Evolutionary conservation across 1,284 basidiomycete species (phyloP), one percentile per base, ranked within the genome.

Genomic region (Takashimella koratensis): DNA sequence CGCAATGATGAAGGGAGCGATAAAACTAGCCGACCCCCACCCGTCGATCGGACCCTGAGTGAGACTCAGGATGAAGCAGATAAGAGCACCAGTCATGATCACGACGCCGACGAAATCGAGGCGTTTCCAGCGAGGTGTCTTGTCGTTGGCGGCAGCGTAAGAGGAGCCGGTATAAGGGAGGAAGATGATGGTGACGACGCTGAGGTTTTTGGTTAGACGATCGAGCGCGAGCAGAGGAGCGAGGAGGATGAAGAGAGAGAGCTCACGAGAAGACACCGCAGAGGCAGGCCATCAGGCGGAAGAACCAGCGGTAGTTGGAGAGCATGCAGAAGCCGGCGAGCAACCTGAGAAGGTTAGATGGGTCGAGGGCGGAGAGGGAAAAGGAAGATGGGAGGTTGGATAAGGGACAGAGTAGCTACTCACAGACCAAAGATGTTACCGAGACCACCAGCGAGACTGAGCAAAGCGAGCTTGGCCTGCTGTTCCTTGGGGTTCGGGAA

Each of bases 231-330:
- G n/a, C n/a, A n/a, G n/a, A n/a, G n/a, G n/a, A n/a, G n/a, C n/a
- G n/a, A n/a, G n/a, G n/a, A n/a, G n/a, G n/a, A n/a, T n/a, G n/a
- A n/a, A n/a, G n/a, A n/a, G n/a, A n/a, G n/a, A n/a, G 30, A 36
- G 16, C 30, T 36, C 16, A 36, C 30, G 30, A 36, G 13, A 43
- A 21, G n/a, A 49, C 41, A 22, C 45, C 25, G 27, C 51, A 66
- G 47, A 70, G 51, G 53, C 71, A 70, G 16, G 66, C 63, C 41
- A 75, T 60, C 52, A 71, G 59, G 40, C 70, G 67, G 63, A 75
- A 74, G 57, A 73, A 71, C 71, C 70, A 68, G 53, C 57, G 23
- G 55, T 61, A 66, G n/a, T 43, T 53, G 6, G 63, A 63, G 8
- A 70, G 48, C 70, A 71, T 72, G 27, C 58, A 60, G 12, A 69